phyloP scores from a whole-genome alignment of 176 grass and related monocot genomes.

The Carex pumila region DNA sequence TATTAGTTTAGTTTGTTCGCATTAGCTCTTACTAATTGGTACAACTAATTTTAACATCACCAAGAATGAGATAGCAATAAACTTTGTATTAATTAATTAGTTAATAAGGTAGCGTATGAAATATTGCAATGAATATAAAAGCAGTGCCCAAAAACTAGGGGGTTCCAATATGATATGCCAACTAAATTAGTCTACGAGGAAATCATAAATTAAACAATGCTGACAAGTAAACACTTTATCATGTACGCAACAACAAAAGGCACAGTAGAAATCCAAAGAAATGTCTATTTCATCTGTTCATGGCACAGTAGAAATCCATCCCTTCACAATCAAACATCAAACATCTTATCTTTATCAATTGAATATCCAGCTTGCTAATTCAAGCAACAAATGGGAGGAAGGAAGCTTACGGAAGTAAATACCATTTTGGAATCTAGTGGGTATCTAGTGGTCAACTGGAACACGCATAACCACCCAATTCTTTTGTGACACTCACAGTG shows the following conservation, averaged over 20 bases:
- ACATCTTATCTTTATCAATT: neutral
- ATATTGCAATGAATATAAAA: neutral
- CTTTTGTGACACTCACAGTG: neutral
- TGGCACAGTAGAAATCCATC: neutral
- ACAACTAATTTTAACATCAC: neutral
- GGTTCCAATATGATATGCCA: neutral
- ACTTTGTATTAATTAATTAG: neutral
- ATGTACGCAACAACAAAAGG: neutral
- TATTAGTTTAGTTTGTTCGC: neutral
- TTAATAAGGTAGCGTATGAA: neutral
- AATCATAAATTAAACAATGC: neutral
- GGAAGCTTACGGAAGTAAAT: neutral
- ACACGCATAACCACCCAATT: neutral
- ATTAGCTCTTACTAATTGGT: neutral
- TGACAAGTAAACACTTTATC: neutral
- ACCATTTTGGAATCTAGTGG: conserved; percentile 8
- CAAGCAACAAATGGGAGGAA: neutral
- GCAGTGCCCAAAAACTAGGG: neutral
- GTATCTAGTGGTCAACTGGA: neutral
- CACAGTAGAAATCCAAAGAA: neutral
- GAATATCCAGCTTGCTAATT: neutral
- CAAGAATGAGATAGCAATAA: neutral
- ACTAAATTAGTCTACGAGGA: neutral
- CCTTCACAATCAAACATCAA: conserved; percentile 12
- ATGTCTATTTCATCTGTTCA: neutral